Base-by-base conservation (phyloP, 495 filamentous ascomycete species). In the Penicillium roqueforti region DNA sequence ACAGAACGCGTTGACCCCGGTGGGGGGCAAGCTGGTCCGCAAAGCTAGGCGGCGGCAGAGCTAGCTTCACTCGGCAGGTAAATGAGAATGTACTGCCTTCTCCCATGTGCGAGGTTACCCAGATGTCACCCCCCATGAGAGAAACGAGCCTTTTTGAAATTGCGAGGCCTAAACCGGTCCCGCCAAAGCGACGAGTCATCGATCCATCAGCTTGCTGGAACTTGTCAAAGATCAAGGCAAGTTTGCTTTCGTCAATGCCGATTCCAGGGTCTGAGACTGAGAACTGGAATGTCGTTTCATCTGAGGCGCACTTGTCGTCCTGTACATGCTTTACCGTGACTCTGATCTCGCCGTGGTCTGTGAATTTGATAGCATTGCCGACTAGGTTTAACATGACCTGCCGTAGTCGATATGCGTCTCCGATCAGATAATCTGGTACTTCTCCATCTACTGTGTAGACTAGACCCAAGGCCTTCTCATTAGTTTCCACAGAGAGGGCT, bases 171-270 rank as follows among this genome's bases (percentile, higher is more conserved):
- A 91, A 65, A 4, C 88, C 88, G 7, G 88, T 92, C 1, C 89
- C 89, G 16, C 87, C 88, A 67, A 88, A 92, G 8, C 80, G 79
- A 19, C 87, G 77, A 19, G 87, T 87, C 95, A 92, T 96, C 5
- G 91, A 95, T 19, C 91, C 91, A 70, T 96, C 91, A 14, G 91
- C 91, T 73, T 92, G 88, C 53, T 84, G 86, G 66, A 92, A 95
- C 11, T 90, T 90, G 49, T 86, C 84, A 69, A 95, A 95, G 7
- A 93, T 76, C 23, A 80, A 77, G 47, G 83, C 82, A 3, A 82
- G 73, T 2, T 89, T 86, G 47, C 86, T 83, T 38, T 89, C 82
- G 50, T 87, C 82, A 26, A 92, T 90, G 4, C 89, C 89, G 39
- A 93, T 92, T 2, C 90, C 90, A 4, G 88, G 87, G 55, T 93